Conservation (phyloP, 331 rosid genomes). For the Quercus phellos region DNA sequence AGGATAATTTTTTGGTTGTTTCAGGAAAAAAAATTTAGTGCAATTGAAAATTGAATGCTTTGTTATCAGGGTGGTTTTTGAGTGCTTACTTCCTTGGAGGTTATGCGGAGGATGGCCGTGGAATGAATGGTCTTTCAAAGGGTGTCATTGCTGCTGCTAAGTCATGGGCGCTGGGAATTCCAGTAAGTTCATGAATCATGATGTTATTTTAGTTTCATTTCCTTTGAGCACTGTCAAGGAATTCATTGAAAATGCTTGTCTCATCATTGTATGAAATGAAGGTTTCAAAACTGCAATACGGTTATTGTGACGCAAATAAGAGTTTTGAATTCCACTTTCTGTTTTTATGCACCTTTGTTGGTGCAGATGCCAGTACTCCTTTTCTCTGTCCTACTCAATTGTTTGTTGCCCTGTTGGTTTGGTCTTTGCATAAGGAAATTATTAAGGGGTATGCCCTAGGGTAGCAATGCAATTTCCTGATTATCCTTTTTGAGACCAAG, state of each 20-base stretch:
- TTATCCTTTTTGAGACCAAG: neutral
- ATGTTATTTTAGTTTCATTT: neutral
- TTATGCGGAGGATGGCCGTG: slow-evolving; percentile 83
- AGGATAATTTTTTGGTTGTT: neutral
- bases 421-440: neutral
- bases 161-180: slow-evolving; percentile 91
- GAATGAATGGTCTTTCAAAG: slow-evolving; percentile 65
- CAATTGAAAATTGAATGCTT: slow-evolving; percentile 18
- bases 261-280: neutral
- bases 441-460: too few relatives aligned
- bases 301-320: neutral
- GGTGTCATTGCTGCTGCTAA: slow-evolving; percentile 69
- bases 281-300: neutral
- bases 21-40: neutral
- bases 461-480: too few relatives aligned
- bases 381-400: neutral
- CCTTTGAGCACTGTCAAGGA: neutral
- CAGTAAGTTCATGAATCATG: slow-evolving; percentile 46
- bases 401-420: neutral
- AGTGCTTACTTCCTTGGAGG: slow-evolving; percentile 94
- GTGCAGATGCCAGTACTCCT: neutral
- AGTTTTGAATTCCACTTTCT: neutral
- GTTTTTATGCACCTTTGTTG: neutral
- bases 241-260: neutral
- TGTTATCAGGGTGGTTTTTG: slow-evolving; percentile 75